These are phyloP conservation scores for Escallonia herrerae DNA, from an alignment of 129 eudicot species.

Conservation along the genomic window DNA sequence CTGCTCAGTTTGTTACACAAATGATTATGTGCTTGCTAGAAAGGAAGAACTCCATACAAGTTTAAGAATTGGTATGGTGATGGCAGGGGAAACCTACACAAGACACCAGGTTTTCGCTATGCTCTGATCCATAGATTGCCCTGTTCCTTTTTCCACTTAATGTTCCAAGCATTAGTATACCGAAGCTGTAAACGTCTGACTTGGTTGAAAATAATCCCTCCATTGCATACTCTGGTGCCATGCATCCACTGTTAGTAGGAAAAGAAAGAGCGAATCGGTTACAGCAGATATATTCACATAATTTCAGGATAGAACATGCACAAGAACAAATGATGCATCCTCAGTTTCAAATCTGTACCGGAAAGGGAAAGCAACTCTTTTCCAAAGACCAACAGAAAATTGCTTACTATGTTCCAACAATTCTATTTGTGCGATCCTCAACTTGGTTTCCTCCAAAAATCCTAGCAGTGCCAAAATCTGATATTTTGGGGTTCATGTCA, in stretches of 20 bases:
- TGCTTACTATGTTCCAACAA: conserved; percentile 33
- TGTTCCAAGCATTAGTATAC: conserved; percentile 19
- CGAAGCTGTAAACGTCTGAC: not conserved
- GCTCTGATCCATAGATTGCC: conserved; percentile 8
- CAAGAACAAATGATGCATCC: too few relatives aligned
- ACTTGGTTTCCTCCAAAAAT: conserved; percentile 15
- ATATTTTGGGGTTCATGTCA: conserved; percentile 26
- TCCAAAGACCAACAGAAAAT: too few relatives aligned
- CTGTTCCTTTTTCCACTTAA: conserved; percentile 17
- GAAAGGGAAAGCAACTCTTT: too few relatives aligned
- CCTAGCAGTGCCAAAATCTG: conserved; percentile 39
- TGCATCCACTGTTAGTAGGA: too few relatives aligned
- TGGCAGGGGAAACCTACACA: conserved; percentile 7
- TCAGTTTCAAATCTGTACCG: too few relatives aligned
- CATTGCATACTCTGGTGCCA: too few relatives aligned
- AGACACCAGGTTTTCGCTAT: conserved; percentile 11
- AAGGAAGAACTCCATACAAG: not conserved
- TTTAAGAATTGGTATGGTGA: not conserved
- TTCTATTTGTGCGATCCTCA: conserved; percentile 14
- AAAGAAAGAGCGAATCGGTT: too few relatives aligned
- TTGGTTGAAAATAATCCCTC: too few relatives aligned
- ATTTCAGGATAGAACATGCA: too few relatives aligned
- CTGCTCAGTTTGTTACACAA: not conserved
- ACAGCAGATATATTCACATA: too few relatives aligned
- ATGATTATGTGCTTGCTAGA: too few relatives aligned